Percentiles rank a stretch among this genome's conserved stretches.
phyloP scores from a whole-genome alignment of 2,329 filamentous ascomycete species.

The Fusarium zealandicum region DNA sequence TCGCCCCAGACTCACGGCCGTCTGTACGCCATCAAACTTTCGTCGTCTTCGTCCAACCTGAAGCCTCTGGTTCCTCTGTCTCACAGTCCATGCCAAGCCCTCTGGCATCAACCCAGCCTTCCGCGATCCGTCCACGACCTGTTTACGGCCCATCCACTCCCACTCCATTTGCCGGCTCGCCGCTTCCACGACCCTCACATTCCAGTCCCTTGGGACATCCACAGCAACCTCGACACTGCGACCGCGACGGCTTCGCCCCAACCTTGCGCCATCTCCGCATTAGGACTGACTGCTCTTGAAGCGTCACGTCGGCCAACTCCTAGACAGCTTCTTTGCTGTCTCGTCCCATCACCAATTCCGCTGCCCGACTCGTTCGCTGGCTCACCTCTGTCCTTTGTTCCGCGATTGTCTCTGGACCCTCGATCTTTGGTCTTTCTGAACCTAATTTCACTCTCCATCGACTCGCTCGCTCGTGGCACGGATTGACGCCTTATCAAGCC shows the following conservation, averaged over 20 bases:
- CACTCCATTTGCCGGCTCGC: slow-evolving; percentile 34
- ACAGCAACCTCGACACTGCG: slow-evolving; percentile 23
- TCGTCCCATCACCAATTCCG: slow-evolving; percentile 21
- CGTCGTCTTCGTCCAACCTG: slow-evolving; percentile 19
- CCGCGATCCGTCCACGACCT: slow-evolving; percentile 27
- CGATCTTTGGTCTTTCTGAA: slow-evolving; percentile 17
- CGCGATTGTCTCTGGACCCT: slow-evolving; percentile 17
- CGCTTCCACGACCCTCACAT: slow-evolving; percentile 34
- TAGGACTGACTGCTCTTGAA: slow-evolving; percentile 28
- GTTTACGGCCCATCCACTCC: slow-evolving; percentile 19
- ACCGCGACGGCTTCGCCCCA: slow-evolving; percentile 26
- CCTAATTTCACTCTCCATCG: slow-evolving; percentile 1
- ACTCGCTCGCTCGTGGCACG: slow-evolving; percentile 8
- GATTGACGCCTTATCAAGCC: slow-evolving; percentile 30
- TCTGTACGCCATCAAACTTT: slow-evolving; percentile 38
- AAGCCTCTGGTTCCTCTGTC: slow-evolving; percentile 5
- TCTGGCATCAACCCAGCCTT: slow-evolving; percentile 30
- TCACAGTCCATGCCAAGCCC: slow-evolving; percentile 29
- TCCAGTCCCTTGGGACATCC: slow-evolving; percentile 34
- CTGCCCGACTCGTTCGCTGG: slow-evolving; percentile 17
- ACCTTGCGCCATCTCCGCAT: slow-evolving; percentile 33
- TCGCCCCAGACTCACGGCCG: slow-evolving; percentile 16
- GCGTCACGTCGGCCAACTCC: slow-evolving; percentile 29
- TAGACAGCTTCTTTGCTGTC: slow-evolving; percentile 17
- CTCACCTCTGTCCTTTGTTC: slow-evolving; percentile 18